Conservation (phyloP, 164 flowering plant species). For the Buxus sempervirens region DNA sequence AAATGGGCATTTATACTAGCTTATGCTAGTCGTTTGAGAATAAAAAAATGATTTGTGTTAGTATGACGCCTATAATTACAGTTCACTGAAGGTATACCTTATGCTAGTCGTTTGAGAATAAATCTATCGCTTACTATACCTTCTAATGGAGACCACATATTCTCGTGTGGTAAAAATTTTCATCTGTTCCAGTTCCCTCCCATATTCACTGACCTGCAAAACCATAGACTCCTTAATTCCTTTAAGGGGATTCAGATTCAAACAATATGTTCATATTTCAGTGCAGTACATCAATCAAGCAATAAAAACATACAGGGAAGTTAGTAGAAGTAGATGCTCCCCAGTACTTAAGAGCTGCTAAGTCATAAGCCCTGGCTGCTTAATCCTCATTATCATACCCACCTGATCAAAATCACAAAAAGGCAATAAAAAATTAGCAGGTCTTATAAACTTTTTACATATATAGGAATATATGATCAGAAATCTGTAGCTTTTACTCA, state of each 20-base stretch:
- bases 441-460: too few species aligned
- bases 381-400: constrained; percentile 96
- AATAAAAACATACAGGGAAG: constrained; percentile 58
- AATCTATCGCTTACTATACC: constrained; percentile 35
- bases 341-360: constrained; percentile 96
- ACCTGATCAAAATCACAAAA: constrained; percentile 34
- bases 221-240: neutral
- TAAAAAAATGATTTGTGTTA: too few species aligned
- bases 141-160: constrained; percentile 89
- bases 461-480: too few species aligned
- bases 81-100: neutral
- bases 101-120: too few species aligned
- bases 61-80: too few species aligned
- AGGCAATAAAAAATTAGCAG: too few species aligned
- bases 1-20: too few species aligned
- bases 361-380: constrained; percentile 92
- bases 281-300: neutral
- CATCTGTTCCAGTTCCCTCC: constrained; percentile 89
- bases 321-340: constrained; percentile 92
- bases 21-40: too few species aligned
- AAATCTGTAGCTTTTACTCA: constrained; percentile 24
- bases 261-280: neutral
- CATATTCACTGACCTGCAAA: constrained; percentile 73
- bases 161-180: constrained; percentile 95
- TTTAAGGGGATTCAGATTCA: constrained; percentile 1